Base-by-base conservation (phyloP, 2,329 filamentous ascomycete genomes). In the Lizonia empirigonia region DNA sequence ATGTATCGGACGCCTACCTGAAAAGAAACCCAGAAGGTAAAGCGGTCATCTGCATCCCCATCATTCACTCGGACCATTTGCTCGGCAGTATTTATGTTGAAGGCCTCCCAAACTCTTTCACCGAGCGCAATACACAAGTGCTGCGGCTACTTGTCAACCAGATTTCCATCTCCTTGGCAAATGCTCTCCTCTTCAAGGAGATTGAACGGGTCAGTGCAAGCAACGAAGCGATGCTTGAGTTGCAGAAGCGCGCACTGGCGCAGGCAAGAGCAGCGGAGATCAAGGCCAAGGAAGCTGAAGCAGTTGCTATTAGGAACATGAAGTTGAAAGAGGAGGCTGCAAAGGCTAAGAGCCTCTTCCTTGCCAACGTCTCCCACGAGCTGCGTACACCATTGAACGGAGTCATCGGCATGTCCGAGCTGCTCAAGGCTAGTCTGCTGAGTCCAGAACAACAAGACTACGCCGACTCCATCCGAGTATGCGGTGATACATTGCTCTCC, bases 241-340 rank as follows among this genome's bases (percentile, higher is more conserved):
- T 91, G 53, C 89, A 93, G 69, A 91, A 88, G 72, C 82, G 83
- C 22, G 87, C 89, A 2, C 78, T 92, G 8, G 82, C 81, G 3
- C 86, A 91, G 66, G 89, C 89, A 10, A 80, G 86, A 47, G 83
- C 86, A 53, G 86, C 89, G 0, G 88, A 92, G 70, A 82, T 82
- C 53, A 91, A 91, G 70, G 89, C 89, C 8, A 91, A 90, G 70
- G 77, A 83, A 44, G 89, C 89, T 1, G 88, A 92, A 69, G 84
- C 87, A 0, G 85, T 90, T 66, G 89, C 89, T 7, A 85, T 89
- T 66, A 83, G 86, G 53, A 91, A 90, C 69, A 88, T 92, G 68
- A 87, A 89, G 72, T 80, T 92, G 30, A 90, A 90, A 13, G 89
- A 93, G 68, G 89, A 93, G 70, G 89, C 89, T 9, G 88, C 89